Conservation (phyloP, 129 eudicot genomes). For the Escallonia rubra region DNA sequence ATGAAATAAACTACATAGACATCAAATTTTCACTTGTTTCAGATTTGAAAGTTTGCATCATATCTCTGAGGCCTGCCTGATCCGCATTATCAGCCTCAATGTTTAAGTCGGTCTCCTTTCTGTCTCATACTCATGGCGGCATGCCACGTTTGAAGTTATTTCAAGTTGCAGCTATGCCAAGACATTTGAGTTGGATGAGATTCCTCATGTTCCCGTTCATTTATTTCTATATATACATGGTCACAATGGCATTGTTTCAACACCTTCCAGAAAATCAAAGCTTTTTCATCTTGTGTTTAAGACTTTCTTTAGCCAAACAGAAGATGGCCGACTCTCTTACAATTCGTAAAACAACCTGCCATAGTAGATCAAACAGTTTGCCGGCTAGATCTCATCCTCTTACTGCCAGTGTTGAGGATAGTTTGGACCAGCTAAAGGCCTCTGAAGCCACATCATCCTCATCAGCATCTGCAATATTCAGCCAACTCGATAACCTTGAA, state of each 20-base stretch:
- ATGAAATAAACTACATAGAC: no score
- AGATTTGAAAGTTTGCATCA: no score
- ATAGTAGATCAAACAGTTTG: constrained; percentile 25
- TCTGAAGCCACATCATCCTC: not conserved
- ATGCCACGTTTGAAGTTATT: not conserved
- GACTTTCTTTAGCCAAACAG: not conserved
- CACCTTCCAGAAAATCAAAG: not conserved
- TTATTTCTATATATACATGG: not conserved
- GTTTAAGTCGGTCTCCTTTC: not conserved
- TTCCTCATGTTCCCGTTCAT: constrained; percentile 13
- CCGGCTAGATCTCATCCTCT: constrained; percentile 21
- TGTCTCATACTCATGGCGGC: not conserved
- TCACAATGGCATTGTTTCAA: not conserved
- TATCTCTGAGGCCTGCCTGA: no score
- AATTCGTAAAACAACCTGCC: constrained; percentile 2
- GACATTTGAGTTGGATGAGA: constrained; percentile 6
- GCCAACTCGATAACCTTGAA: not conserved
- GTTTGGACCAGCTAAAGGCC: constrained; percentile 6
- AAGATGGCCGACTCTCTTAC: constrained; percentile 16
- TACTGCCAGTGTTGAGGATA: constrained; percentile 9
- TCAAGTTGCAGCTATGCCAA: not conserved
- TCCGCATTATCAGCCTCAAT: not conserved
- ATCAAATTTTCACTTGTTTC: no score
- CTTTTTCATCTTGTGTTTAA: not conserved
- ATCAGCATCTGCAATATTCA: not conserved